Evolutionary conservation across 1,284 basidiomycete genomes (phyloP).

Genomic region (Ganoderma sp.): DNA sequence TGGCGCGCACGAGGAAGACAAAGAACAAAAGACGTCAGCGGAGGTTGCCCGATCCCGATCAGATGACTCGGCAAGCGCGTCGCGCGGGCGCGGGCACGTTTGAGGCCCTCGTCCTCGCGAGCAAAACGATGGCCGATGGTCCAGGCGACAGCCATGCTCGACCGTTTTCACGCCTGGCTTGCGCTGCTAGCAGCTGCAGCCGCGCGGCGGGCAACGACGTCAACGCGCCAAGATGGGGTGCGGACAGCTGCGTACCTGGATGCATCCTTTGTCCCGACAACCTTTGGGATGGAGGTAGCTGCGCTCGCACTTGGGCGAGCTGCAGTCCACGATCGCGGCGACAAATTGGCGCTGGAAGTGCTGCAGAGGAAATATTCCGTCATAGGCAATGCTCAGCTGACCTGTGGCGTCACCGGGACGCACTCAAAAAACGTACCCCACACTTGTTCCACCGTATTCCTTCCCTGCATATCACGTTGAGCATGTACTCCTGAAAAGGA

Average conservation of each 20-base stretch:
- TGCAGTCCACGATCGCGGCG: conserved; percentile 72
- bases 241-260: conserved; percentile 48
- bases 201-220: conserved; percentile 5
- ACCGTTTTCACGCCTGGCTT: neutral
- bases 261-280: conserved; percentile 58
- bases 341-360: conserved; percentile 76
- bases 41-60: neutral
- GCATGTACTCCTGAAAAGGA: conserved; percentile 8
- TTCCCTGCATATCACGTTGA: conserved; percentile 52
- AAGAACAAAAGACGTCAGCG: conserved; percentile 5
- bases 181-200: neutral
- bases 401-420: conserved; percentile 16
- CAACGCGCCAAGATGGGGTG: conserved; percentile 6
- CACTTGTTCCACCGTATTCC: conserved; percentile 73
- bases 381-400: conserved; percentile 32
- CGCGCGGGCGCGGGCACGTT: neutral
- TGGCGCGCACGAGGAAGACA: neutral
- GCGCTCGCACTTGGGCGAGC: conserved; percentile 61
- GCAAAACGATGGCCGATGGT: too few species aligned
- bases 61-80: neutral
- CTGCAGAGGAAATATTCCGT: conserved; percentile 42
- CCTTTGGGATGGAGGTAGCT: conserved; percentile 63
- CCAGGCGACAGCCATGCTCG: neutral
- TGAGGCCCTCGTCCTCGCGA: too few species aligned
- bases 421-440: conserved; percentile 50